A percentile compares a stretch with the other conserved stretches of the same genome.
These are phyloP conservation scores for Zygosaccharomyces pseudorouxii DNA, from an alignment of 805 yeast genomes.

Conservation along the genomic window DNA sequence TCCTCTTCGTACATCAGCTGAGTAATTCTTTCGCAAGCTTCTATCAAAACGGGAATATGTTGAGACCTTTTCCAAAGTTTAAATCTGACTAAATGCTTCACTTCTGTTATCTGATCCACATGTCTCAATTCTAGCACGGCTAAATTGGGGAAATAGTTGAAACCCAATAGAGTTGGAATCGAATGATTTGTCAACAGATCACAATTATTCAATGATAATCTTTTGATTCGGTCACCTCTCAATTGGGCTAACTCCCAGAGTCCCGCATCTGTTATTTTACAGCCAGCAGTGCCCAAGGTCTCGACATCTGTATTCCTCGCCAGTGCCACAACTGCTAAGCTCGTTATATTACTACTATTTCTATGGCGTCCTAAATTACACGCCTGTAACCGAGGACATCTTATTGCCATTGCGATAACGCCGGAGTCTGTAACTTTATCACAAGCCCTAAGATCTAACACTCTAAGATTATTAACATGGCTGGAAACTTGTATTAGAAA, in stretches of 20 bases:
- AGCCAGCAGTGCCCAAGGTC: conserved; percentile 88
- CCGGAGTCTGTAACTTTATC: conserved; percentile 73
- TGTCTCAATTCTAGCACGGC: conserved; percentile 75
- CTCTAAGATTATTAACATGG: conserved; percentile 53
- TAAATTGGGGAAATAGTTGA: conserved; percentile 51
- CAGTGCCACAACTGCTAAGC: conserved; percentile 56
- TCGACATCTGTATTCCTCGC: conserved; percentile 52
- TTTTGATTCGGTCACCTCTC: conserved; percentile 47
- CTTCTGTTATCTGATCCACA: conserved; percentile 50
- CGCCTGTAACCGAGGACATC: conserved; percentile 52
- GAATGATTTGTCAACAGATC: conserved; percentile 51
- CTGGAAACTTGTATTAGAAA: conserved; percentile 49
- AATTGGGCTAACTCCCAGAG: conserved; percentile 73
- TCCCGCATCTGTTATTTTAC: conserved; percentile 68
- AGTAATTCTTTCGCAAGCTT: conserved; percentile 71
- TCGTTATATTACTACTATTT: conserved; percentile 64
- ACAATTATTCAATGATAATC: conserved; percentile 77
- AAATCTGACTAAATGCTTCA: conserved; percentile 64
- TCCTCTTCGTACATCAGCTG: conserved; percentile 57
- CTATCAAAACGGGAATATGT: conserved; percentile 56
- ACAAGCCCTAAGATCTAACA: conserved; percentile 80
- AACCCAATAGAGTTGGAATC: conserved; percentile 45
- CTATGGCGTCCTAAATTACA: conserved; percentile 78
- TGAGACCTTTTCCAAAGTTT: conserved; percentile 47
- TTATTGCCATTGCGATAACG: conserved; percentile 56